Evolutionary conservation across 345 rosid genomes (phyloP).

Genomic region (Salix dunnii): DNA sequence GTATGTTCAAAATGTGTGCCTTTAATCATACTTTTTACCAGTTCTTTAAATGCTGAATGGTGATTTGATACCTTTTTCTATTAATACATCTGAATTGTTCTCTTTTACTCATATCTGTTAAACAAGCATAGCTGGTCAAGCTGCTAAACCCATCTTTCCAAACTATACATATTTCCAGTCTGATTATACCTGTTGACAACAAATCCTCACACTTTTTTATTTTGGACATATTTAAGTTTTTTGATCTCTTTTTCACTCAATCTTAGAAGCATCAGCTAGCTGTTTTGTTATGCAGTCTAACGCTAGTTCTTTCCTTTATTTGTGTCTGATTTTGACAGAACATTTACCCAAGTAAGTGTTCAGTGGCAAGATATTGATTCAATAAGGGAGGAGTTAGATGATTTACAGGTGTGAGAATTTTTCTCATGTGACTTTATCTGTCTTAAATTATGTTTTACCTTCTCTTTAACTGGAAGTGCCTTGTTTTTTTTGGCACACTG

Average conservation of each 20-base stretch:
- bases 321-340: conserved; percentile 44
- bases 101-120: not conserved
- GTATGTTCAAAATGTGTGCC: not conserved
- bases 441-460: not conserved
- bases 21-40: not conserved
- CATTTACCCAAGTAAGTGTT: conserved; percentile 95
- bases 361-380: conserved; percentile 99
- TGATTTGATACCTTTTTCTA: not conserved
- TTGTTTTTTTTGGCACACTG: not conserved
- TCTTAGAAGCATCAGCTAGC: not conserved
- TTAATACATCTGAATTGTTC: not conserved
- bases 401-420: conserved; percentile 62
- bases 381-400: conserved; percentile 97
- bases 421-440: not conserved
- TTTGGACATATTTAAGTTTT: not conserved
- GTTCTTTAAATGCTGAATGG: not conserved
- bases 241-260: not conserved
- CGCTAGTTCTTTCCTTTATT: not conserved
- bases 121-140: not conserved
- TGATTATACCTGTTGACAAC: not conserved
- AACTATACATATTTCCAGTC: not conserved
- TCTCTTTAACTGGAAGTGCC: not conserved
- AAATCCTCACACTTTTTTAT: not conserved
- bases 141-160: not conserved
- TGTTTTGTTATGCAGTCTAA: conserved; percentile 1